Conservation (phyloP, 1,284 basidiomycete genomes). For the Trametes pubescens region DNA sequence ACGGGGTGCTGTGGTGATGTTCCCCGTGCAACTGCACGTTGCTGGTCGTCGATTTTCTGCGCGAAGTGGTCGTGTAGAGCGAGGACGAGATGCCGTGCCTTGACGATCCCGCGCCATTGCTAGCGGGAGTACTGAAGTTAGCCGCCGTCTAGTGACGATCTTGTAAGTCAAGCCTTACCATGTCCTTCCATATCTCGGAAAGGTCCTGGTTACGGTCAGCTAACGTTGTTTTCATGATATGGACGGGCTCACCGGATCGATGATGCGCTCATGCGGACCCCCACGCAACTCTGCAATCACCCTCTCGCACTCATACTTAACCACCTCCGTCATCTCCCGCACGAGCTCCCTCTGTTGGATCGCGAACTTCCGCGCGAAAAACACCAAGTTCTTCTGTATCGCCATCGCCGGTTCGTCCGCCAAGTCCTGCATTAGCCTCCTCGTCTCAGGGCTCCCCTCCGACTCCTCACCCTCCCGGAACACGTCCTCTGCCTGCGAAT, state of each 20-base stretch:
- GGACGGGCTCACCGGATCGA: conserved; percentile 33
- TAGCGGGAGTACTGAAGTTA: conserved; percentile 22
- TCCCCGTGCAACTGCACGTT: conserved; percentile 3
- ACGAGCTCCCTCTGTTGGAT: conserved; percentile 38
- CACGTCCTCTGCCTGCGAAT: neutral
- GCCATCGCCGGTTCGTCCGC: conserved; percentile 36
- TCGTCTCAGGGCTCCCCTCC: conserved; percentile 8
- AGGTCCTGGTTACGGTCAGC: conserved; percentile 20
- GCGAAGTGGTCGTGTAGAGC: conserved; percentile 46
- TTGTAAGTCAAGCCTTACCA: conserved; percentile 30
- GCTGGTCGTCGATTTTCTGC: conserved; percentile 34
- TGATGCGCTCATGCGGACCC: conserved; percentile 41
- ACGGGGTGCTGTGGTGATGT: conserved; percentile 34
- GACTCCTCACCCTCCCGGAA: neutral
- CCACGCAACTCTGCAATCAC: conserved; percentile 36
- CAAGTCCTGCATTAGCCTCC: conserved; percentile 41
- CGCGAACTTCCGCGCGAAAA: conserved; percentile 43
- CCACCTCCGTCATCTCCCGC: conserved; percentile 33
- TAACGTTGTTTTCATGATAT: neutral
- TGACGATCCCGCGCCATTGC: conserved; percentile 47
- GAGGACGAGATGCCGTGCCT: conserved; percentile 46
- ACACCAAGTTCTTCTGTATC: conserved; percentile 36
- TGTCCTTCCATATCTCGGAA: conserved; percentile 41
- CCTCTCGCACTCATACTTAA: conserved; percentile 37
- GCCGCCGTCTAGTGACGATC: neutral